A percentile compares a stretch with the other conserved stretches of the same genome.
Conservation (phyloP, 2,329 filamentous ascomycete genomes). For the Phialophora tarda region DNA sequence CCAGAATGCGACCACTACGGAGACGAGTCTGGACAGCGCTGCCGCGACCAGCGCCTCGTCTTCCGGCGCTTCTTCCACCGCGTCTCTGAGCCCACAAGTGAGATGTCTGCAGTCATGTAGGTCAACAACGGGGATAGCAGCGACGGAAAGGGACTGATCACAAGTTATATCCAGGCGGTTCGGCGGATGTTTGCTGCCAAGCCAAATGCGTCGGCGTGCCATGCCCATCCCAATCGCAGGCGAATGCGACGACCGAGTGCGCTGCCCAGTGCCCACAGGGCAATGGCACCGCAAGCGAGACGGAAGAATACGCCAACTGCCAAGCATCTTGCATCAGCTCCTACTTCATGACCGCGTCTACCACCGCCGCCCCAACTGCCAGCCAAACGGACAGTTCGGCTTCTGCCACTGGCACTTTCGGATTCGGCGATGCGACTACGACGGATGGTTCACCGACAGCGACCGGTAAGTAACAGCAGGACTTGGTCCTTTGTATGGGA, state of each 20-base stretch:
- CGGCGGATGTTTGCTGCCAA: conserved; percentile 57
- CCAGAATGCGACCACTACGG: conserved; percentile 23
- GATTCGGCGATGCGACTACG: conserved; percentile 34
- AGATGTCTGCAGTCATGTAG: conserved; percentile 49
- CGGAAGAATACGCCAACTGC: conserved; percentile 55
- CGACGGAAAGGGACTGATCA: background rate
- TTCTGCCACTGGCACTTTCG: conserved; percentile 38
- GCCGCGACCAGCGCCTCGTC: conserved; percentile 43
- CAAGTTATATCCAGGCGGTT: conserved; percentile 44
- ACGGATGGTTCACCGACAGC: conserved; percentile 20
- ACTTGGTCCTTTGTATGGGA: background rate
- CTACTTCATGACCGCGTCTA: conserved; percentile 52
- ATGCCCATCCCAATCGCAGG: conserved; percentile 57
- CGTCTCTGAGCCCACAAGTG: conserved; percentile 44
- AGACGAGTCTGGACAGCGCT: conserved; percentile 37
- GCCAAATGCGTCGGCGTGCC: conserved; percentile 59
- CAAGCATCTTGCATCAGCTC: conserved; percentile 57
- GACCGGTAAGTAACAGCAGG: background rate
- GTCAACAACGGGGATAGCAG: conserved; percentile 24
- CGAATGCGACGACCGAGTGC: conserved; percentile 59
- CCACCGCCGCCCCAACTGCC: conserved; percentile 39
- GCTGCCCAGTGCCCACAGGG: conserved; percentile 61
- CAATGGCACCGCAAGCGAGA: conserved; percentile 54
- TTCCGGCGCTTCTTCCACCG: conserved; percentile 43
- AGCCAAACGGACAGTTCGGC: conserved; percentile 32